A percentile compares a stretch with the other conserved stretches of the same genome.
Conservation (phyloP, 2,329 filamentous ascomycete species). For the Myriosclerotinia duriaeana region DNA sequence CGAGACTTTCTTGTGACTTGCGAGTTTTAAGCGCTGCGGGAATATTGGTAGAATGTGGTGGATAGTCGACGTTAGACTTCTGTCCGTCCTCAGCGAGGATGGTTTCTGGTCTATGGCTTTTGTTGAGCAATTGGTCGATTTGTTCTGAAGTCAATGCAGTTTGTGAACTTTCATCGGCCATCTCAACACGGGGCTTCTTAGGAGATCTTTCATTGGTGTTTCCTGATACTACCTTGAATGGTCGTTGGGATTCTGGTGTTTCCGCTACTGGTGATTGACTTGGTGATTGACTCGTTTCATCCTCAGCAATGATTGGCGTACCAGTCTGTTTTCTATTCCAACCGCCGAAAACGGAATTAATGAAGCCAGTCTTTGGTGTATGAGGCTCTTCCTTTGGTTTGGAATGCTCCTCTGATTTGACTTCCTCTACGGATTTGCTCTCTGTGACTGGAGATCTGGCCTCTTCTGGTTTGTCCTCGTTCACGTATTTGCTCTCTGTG, state of each 20-base stretch:
- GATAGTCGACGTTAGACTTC: constrained; percentile 30
- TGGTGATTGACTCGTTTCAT: constrained; percentile 59
- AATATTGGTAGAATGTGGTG: constrained; percentile 37
- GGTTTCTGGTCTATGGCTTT: constrained; percentile 47
- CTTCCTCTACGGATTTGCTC: constrained; percentile 1
- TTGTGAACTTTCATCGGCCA: constrained; percentile 73
- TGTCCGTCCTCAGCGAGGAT: constrained; percentile 33
- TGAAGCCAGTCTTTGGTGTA: constrained; percentile 46
- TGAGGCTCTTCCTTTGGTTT: constrained; percentile 37
- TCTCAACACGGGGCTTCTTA: constrained; percentile 47
- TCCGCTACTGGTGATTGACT: constrained; percentile 51
- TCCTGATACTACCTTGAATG: constrained; percentile 62
- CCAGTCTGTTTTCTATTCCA: constrained; percentile 46
- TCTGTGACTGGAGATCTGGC: constrained; percentile 39
- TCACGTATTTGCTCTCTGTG: not conserved
- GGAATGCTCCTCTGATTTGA: not conserved
- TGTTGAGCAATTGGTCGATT: constrained; percentile 70
- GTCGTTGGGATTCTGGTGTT: constrained; percentile 56
- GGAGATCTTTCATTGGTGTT: constrained; percentile 50
- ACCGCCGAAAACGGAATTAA: constrained; percentile 47
- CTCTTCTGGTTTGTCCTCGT: not conserved
- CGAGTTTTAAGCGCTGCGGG: constrained; percentile 46
- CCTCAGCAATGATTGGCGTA: constrained; percentile 58
- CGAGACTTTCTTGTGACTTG: constrained; percentile 52
- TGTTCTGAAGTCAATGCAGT: constrained; percentile 79